These are phyloP conservation scores for Parsonsia alboflavescens DNA, from an alignment of 257 asterid genomes.

Conservation along the genomic window DNA sequence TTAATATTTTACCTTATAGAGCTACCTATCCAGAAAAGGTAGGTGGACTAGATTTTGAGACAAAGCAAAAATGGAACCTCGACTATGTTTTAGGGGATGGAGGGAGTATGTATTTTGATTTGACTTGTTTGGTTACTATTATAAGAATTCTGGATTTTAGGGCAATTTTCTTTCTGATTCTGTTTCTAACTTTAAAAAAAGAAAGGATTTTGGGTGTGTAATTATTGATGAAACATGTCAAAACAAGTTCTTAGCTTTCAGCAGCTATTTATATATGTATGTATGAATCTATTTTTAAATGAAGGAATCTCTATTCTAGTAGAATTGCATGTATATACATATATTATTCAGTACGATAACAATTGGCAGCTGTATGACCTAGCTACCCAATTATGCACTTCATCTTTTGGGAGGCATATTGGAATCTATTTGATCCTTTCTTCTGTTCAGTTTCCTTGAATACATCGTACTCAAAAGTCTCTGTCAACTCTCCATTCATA, in stretches of 20 bases:
- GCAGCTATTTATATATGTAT: neutral
- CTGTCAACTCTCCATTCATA: neutral
- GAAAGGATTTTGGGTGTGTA: neutral
- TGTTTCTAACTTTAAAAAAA: neutral
- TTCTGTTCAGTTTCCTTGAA: neutral
- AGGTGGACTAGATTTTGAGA: too few species aligned
- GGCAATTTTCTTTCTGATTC: neutral
- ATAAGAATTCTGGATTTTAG: too few species aligned
- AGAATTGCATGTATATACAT: neutral
- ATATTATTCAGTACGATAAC: neutral
- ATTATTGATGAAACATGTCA: neutral
- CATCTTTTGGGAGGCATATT: neutral
- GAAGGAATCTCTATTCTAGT: neutral
- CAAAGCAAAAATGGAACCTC: too few species aligned
- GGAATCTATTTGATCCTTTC: neutral
- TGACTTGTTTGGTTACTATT: too few species aligned
- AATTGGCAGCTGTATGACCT: neutral
- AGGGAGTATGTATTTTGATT: too few species aligned
- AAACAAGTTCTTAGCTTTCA: neutral
- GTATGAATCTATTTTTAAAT: neutral
- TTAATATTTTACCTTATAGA: too few species aligned
- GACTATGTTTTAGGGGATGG: too few species aligned
- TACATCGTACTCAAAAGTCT: neutral
- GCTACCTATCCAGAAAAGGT: too few species aligned
- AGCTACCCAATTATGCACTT: slow-evolving; percentile 1